Conservation (phyloP, 257 asterid genomes). For the Gynochthodes officinalis region DNA sequence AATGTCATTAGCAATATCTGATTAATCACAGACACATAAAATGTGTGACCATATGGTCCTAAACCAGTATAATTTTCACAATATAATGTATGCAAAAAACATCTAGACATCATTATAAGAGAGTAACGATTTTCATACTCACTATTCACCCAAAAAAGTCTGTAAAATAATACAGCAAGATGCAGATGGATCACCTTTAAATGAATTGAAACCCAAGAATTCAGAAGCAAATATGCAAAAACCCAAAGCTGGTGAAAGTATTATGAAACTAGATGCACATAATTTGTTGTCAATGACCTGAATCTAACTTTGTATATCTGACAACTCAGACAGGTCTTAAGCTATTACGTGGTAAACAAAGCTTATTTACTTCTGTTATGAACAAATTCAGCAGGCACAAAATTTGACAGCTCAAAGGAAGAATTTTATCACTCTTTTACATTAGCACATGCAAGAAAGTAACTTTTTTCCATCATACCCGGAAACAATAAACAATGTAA, state of each 20-base stretch:
- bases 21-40: neutral
- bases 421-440: too few relatives aligned
- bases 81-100: neutral
- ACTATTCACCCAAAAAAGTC: neutral
- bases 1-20: neutral
- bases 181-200: neutral
- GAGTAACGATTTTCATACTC: neutral
- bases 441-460: too few relatives aligned
- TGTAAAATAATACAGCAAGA: neutral
- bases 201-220: neutral
- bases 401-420: neutral
- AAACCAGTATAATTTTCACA: neutral
- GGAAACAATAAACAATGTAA: too few relatives aligned
- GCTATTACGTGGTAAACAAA: too few relatives aligned
- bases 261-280: too few relatives aligned
- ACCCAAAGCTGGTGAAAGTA: neutral
- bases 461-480: too few relatives aligned
- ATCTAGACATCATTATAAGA: neutral
- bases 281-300: neutral
- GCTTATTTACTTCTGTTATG: neutral
- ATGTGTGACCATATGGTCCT: neutral
- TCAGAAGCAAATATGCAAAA: neutral
- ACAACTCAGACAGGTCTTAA: too few relatives aligned
- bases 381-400: neutral
- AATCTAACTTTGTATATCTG: too few relatives aligned